phyloP scores from a whole-genome alignment of 805 yeast genomes.

The Wickerhamiella spandovensis region DNA sequence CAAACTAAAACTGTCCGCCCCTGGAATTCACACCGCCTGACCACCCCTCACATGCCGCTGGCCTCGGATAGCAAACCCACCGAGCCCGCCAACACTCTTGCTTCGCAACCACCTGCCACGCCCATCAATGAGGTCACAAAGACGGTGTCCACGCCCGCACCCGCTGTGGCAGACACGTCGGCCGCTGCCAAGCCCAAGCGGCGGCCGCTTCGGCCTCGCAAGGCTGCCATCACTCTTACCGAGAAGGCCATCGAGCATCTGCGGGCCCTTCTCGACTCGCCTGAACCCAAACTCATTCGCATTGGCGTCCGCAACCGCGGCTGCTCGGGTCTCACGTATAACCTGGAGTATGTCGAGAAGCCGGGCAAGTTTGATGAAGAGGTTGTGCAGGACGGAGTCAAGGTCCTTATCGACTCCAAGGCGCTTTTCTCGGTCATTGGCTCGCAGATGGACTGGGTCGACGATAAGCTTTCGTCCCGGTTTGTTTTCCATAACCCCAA shows the following conservation, averaged over 20 bases:
- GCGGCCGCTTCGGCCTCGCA: slow-evolving; percentile 67
- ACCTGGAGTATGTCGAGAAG: slow-evolving; percentile 74
- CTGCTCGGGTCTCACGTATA: slow-evolving; percentile 88
- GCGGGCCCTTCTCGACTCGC: slow-evolving; percentile 52
- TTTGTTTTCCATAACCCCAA: slow-evolving; percentile 93
- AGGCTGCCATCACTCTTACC: slow-evolving; percentile 74
- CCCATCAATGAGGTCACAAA: background rate
- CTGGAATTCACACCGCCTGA: slow-evolving; percentile 18
- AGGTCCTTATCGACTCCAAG: slow-evolving; percentile 85
- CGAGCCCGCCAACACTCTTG: background rate
- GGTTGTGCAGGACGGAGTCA: slow-evolving; percentile 84
- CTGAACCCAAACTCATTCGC: slow-evolving; percentile 78
- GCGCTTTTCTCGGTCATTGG: slow-evolving; percentile 94
- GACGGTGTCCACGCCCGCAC: background rate
- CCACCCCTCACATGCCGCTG: slow-evolving; percentile 2
- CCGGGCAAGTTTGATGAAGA: slow-evolving; percentile 95
- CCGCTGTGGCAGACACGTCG: slow-evolving; percentile 12
- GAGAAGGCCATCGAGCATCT: slow-evolving; percentile 67
- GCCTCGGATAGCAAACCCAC: background rate
- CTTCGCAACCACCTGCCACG: background rate
- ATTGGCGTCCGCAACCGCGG: slow-evolving; percentile 95
- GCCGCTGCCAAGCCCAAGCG: slow-evolving; percentile 25
- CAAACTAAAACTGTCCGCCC: slow-evolving; percentile 16
- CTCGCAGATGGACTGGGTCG: slow-evolving; percentile 97
- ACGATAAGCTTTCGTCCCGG: slow-evolving; percentile 76